A percentile compares a stretch with the other conserved stretches of the same genome.
Conservation (phyloP, 2,329 filamentous ascomycete species). For the Fusarium staphyleae region DNA sequence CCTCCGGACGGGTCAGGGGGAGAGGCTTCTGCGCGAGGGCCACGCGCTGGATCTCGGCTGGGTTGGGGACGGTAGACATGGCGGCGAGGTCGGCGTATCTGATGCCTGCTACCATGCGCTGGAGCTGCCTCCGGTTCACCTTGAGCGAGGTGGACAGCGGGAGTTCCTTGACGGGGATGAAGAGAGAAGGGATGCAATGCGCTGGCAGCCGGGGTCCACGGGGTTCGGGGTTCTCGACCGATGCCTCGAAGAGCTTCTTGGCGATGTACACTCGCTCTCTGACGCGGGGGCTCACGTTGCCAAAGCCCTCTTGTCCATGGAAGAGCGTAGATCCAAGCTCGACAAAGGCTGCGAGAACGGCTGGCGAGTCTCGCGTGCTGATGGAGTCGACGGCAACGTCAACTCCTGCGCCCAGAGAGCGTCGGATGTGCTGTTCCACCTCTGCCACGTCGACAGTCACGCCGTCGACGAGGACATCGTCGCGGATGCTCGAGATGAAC, state of each 20-base stretch:
- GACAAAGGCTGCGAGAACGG: constrained; percentile 57
- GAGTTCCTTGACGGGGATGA: constrained; percentile 56
- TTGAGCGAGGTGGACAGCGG: constrained; percentile 60
- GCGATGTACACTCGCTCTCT: constrained; percentile 54
- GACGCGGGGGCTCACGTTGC: constrained; percentile 49
- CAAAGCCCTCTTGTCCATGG: constrained; percentile 49
- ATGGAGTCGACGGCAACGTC: constrained; percentile 59
- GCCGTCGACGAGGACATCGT: constrained; percentile 51
- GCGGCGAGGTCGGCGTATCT: constrained; percentile 53
- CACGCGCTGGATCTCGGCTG: constrained; percentile 46
- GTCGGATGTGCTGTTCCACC: constrained; percentile 57
- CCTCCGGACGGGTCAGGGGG: constrained; percentile 56
- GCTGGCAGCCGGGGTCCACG: constrained; percentile 42
- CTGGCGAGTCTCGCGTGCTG: constrained; percentile 52
- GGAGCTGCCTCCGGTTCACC: constrained; percentile 57
- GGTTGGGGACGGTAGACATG: constrained; percentile 50
- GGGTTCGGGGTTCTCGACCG: constrained; percentile 45
- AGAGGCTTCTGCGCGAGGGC: constrained; percentile 50
- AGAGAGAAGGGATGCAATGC: constrained; percentile 56
- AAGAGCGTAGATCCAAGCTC: constrained; percentile 54
- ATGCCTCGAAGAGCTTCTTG: constrained; percentile 53
- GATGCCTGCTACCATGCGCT: constrained; percentile 52
- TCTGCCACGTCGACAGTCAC: constrained; percentile 51
- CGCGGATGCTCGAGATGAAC: constrained; percentile 54
- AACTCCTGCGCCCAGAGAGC: constrained; percentile 54